Base-by-base conservation (phyloP, 345 rosid genomes). In the Citrus sp. region DNA sequence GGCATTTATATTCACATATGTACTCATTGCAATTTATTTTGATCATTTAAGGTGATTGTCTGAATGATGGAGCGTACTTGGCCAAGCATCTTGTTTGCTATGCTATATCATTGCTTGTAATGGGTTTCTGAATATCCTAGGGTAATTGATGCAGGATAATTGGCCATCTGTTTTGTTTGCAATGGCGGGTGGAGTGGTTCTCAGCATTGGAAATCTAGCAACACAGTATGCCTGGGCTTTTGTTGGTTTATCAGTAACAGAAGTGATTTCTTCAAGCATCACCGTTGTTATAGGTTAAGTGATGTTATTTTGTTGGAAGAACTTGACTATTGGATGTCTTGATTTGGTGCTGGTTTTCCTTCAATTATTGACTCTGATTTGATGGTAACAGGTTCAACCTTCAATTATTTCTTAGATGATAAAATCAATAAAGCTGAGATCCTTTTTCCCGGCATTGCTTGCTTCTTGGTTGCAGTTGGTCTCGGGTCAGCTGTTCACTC, bases 391-490 rank as follows among this genome's bases (percentile, higher is more conserved):
- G 97, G 97, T 12, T 89, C 97, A 9, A 93, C 95, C 24, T 34
- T 94, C 80, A 94, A 94, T 82, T 93, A 93, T 88, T 93, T 93
- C 86, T 86, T 95, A 75, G 98, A 92, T 70, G 86, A 88, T 82
- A 94, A 79, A 84, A 92, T 93, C 24, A 93, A 93, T 76, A 87
- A 76, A 79, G 98, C 98, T 0, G 90, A 89, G 84, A 83, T 93
- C 61, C 93, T 95, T 55, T 93, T 93, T 74, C 91, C 94, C 0
- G 98, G 98, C 2, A 93, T 93, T 12, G 95, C 87, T 69, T 94
- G 97, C 91, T 93, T 92, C 87, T 76, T 93, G 82, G 79, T 95
- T 40, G 97, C 95, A 22, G 91, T 92, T 72, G 91, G 89, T 78
- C 92, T 95, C 6, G 95, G 90, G 6, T 90, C 98, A 66, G 90